Evolutionary conservation across 1,284 basidiomycete species (phyloP).

Genomic region (Cerioporus squamosus): DNA sequence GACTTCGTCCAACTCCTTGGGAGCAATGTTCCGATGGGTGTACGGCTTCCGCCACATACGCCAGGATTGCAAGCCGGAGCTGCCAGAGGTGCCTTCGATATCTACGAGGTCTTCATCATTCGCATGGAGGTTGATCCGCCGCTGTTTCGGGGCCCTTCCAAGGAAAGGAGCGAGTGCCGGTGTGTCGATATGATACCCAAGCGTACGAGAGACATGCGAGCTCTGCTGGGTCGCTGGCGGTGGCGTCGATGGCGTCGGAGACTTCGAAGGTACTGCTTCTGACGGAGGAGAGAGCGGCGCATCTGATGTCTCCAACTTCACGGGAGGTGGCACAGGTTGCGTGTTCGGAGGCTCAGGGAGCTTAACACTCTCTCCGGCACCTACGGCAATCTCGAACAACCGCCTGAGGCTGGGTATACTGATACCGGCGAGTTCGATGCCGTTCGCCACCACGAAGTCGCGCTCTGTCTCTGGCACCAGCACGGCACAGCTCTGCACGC

Average conservation of each 20-base stretch:
- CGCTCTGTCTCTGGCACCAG: slow-evolving; percentile 44
- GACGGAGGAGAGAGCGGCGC: slow-evolving; percentile 5
- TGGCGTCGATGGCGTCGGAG: background rate
- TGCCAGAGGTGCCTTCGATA: slow-evolving; percentile 36
- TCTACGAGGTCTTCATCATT: slow-evolving; percentile 51
- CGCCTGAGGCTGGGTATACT: slow-evolving; percentile 65
- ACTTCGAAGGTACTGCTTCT: background rate
- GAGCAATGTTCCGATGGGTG: slow-evolving; percentile 49
- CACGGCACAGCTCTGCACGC: slow-evolving; percentile 67
- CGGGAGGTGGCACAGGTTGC: background rate
- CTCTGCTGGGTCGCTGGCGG: slow-evolving; percentile 14
- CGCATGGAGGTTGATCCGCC: slow-evolving; percentile 58
- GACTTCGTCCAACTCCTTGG: slow-evolving; percentile 38
- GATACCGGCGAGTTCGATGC: slow-evolving; percentile 60
- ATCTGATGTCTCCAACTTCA: background rate
- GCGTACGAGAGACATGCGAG: slow-evolving; percentile 57
- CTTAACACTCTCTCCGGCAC: slow-evolving; percentile 31
- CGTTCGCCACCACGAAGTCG: slow-evolving; percentile 50
- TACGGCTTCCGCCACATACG: slow-evolving; percentile 46
- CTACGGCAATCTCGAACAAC: slow-evolving; percentile 74
- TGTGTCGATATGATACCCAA: slow-evolving; percentile 72
- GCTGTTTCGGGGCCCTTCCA: slow-evolving; percentile 58
- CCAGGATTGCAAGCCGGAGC: slow-evolving; percentile 6
- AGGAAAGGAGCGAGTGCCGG: slow-evolving; percentile 74
- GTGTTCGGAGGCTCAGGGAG: slow-evolving; percentile 1